Evolutionary conservation across 306 rosid genomes (phyloP).

Genomic region (Canavalia ensiformis): DNA sequence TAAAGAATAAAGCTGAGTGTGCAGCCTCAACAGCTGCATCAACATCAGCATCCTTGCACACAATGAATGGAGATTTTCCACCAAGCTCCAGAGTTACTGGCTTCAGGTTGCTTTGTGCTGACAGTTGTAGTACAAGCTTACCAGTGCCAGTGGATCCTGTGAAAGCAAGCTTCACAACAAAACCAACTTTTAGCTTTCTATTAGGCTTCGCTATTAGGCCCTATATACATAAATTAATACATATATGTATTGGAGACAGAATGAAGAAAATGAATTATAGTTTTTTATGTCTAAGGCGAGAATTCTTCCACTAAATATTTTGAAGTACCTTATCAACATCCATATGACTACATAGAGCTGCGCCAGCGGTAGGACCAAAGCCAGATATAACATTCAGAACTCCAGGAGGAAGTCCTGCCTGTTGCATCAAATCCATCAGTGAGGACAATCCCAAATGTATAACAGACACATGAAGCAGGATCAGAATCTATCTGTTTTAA

Average conservation of each 20-base stretch:
- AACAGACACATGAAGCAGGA: not conserved
- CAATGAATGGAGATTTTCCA: conserved; percentile 84
- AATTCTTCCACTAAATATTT: not conserved
- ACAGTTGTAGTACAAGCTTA: conserved; percentile 58
- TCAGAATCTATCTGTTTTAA: not conserved
- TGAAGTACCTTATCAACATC: conserved; percentile 75
- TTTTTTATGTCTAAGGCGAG: not conserved
- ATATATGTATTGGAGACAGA: not conserved
- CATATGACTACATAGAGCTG: conserved; percentile 80
- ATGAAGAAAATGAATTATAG: not conserved
- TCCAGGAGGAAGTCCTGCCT: conserved; percentile 91
- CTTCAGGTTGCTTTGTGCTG: conserved; percentile 79
- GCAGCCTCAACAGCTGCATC: conserved; percentile 82
- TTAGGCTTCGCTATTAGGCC: not conserved
- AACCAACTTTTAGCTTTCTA: conserved; percentile 31
- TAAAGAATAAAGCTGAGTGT: conserved; percentile 76
- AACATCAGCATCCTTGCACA: conserved; percentile 79
- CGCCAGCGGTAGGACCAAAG: conserved; percentile 83
- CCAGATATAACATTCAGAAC: conserved; percentile 77
- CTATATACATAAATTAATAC: conserved; percentile 1
- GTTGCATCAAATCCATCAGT: conserved; percentile 38
- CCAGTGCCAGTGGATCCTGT: conserved; percentile 82
- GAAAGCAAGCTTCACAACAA: conserved; percentile 72
- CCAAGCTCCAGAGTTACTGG: conserved; percentile 84
- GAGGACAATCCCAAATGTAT: conserved; percentile 7